Percentiles rank a stretch among this genome's conserved stretches.
Conservation (phyloP, 2,329 filamentous ascomycete genomes). For the Trichoderma pleuroti region DNA sequence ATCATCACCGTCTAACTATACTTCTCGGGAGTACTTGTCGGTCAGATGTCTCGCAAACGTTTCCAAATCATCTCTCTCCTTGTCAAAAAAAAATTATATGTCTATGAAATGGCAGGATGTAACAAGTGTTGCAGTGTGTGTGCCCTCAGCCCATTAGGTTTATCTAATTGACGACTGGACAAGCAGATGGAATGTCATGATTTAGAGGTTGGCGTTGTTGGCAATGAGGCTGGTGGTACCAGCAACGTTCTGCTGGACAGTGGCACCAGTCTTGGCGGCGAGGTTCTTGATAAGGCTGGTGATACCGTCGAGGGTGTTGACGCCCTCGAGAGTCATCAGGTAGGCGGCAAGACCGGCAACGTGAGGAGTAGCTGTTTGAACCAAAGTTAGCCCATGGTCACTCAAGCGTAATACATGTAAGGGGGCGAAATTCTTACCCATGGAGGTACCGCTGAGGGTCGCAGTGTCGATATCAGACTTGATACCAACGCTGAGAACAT, state of each 20-base stretch:
- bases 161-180: neutral
- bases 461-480: slow-evolving; percentile 43
- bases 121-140: neutral
- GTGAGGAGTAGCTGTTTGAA: slow-evolving; percentile 55
- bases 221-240: slow-evolving; percentile 53
- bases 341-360: slow-evolving; percentile 66
- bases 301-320: slow-evolving; percentile 39
- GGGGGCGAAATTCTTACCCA: slow-evolving; percentile 39
- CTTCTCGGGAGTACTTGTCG: too few species aligned
- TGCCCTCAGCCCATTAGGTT: neutral
- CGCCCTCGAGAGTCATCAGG: slow-evolving; percentile 55
- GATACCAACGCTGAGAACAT: slow-evolving; percentile 52
- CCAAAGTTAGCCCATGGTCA: neutral
- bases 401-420: too few species aligned
- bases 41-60: neutral
- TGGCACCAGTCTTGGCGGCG: slow-evolving; percentile 44
- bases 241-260: slow-evolving; percentile 38
- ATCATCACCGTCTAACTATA: neutral
- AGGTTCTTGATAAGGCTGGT: slow-evolving; percentile 51
- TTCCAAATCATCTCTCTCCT: neutral
- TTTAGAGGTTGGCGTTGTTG: slow-evolving; percentile 49
- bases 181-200: neutral
- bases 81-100: neutral
- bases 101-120: slow-evolving; percentile 1
- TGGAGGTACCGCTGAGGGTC: slow-evolving; percentile 54